Base-by-base conservation (phyloP, 2,329 filamentous ascomycete species). In the Hypocrella siamensis region DNA sequence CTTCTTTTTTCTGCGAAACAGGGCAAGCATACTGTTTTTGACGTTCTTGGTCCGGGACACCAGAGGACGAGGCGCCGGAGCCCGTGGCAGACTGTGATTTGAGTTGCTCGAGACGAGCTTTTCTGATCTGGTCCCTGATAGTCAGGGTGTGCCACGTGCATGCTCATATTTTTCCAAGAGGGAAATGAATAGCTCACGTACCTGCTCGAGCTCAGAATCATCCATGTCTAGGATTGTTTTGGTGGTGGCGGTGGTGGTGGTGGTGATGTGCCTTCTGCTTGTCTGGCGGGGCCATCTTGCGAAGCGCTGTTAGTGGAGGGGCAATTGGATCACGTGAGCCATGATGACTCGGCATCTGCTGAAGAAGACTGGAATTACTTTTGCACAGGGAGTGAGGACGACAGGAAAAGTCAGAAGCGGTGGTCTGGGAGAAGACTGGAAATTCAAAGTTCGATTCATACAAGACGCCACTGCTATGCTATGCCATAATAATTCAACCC, bases 31-130 rank as follows among this genome's bases (percentile, higher is more conserved):
- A 57, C 56, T 58, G 49, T 42, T 59, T 68, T 48, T 81, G 65
- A 35, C 82, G 73, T 40, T 81, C 70, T 37, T 70, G 62, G 39
- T 63, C 60, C 31, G 59, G 56, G 32, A 53, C 63, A 37, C 58
- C 57, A 25, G 31, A 29, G 31, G 60, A 53, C 16, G 28, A 28
- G 32, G 60, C 54, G 36, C 59, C 58, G 38, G 61, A 58, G 29
- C 58, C 57, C 32, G 56, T 67, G 37, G 63, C 64, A 40, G 67
- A 60, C 56, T 80, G 65, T 46, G 85, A 70, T 57, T 92, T 90
- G 43, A 96, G 78, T 62, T 98, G 86, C 57, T 88, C 82, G 33
- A 94, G 76, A 40, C 90, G 84, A 47, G 88, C 88, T 56, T 83
- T 80, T 52, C 88, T 70, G 52, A 96, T 94, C 79, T 93, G 48